Evolutionary conservation across 176 grass and related monocot genomes (phyloP).

Genomic region (Zoysia pacifica): DNA sequence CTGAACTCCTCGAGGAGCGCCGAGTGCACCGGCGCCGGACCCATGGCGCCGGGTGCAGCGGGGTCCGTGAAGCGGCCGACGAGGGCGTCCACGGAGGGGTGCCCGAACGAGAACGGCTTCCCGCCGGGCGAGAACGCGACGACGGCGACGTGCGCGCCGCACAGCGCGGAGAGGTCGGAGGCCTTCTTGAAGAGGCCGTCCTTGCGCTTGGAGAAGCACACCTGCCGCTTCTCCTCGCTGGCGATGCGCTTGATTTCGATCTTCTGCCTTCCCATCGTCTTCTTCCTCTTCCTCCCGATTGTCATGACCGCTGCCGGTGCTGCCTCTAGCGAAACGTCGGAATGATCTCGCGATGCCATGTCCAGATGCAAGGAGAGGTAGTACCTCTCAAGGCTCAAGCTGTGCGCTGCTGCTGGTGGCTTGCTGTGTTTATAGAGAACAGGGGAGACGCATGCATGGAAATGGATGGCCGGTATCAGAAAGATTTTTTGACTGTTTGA

Average conservation of each 20-base stretch:
- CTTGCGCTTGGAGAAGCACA: conserved; percentile 74
- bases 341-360: too few relatives aligned
- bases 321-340: too few relatives aligned
- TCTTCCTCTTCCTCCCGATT: conserved; percentile 20
- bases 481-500: background rate
- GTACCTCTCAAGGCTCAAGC: too few relatives aligned
- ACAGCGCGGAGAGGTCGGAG: conserved; percentile 52
- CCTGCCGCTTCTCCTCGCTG: conserved; percentile 37
- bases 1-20: background rate
- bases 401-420: too few relatives aligned
- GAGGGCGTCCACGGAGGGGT: conserved; percentile 51
- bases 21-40: too few relatives aligned
- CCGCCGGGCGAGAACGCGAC: conserved; percentile 65
- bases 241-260: conserved; percentile 64
- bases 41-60: background rate
- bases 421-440: too few relatives aligned
- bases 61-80: conserved; percentile 24
- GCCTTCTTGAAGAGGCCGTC: conserved; percentile 71
- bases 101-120: conserved; percentile 50
- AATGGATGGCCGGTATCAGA: background rate
- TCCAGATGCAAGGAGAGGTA: background rate
- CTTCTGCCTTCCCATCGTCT: conserved; percentile 64
- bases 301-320: too few relatives aligned
- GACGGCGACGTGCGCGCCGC: conserved; percentile 54
- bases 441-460: background rate